A percentile compares a stretch with the other conserved stretches of the same genome.
Evolutionary conservation across 805 yeast species (phyloP).

Genomic region (Saccharomycopsis fibuligera): DNA sequence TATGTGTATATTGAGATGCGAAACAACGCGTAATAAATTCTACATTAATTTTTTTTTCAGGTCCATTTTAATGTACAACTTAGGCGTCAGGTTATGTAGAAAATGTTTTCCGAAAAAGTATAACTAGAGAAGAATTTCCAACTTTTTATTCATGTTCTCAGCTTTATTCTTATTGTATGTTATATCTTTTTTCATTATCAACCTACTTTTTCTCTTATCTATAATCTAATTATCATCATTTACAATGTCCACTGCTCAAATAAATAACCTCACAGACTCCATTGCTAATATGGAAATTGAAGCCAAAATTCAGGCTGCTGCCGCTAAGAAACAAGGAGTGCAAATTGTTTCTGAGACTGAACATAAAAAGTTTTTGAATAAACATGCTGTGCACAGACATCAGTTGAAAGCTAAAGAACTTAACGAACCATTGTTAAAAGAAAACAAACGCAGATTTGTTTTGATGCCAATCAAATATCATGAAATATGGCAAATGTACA

Average conservation of each 20-base stretch:
- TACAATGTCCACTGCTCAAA: constrained; percentile 2
- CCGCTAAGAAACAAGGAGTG: constrained; percentile 17
- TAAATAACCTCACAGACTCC: constrained; percentile 1
- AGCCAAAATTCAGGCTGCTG: constrained; percentile 4
- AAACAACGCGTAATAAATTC: no score
- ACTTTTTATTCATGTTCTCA: no score
- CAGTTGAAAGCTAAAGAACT: constrained; percentile 66
- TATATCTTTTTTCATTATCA: no score
- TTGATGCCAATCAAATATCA: constrained; percentile 94
- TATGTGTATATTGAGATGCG: no score
- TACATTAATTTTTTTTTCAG: no score
- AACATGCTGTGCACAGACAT: constrained; percentile 68
- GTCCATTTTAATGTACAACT: no score
- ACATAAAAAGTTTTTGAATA: constrained; percentile 51
- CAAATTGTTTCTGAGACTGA: constrained; percentile 18
- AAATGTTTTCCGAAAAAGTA: no score
- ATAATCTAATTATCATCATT: no score
- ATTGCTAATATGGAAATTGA: constrained; percentile 3
- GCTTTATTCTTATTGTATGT: no score
- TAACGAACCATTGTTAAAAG: constrained; percentile 82
- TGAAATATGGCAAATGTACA: constrained; percentile 98
- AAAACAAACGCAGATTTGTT: constrained; percentile 85
- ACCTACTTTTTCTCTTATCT: no score
- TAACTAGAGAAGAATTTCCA: no score
- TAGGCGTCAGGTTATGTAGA: no score